Evolutionary conservation across 805 yeast species (phyloP).

Genomic region (Hanseniaspora valbyensis): DNA sequence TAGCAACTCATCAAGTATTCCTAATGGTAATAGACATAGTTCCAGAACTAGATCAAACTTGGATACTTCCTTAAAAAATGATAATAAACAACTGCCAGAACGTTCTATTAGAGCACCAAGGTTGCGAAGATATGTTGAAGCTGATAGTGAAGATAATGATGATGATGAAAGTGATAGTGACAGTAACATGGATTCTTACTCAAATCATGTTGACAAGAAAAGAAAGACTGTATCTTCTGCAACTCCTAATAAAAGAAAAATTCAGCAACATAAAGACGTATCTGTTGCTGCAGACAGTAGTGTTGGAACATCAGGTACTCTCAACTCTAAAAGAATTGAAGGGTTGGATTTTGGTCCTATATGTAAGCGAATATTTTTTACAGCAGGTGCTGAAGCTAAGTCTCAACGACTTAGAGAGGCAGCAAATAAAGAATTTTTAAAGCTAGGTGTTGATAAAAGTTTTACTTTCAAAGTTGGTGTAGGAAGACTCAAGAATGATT

Average conservation of each 20-base stretch:
- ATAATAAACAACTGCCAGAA: not conserved
- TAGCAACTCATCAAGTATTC: no score
- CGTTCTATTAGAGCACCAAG: not conserved
- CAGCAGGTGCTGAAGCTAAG: not conserved
- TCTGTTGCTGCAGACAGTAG: not conserved
- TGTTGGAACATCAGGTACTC: not conserved
- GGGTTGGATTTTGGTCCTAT: not conserved
- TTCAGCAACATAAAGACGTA: not conserved
- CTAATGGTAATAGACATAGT: not conserved
- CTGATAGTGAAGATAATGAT: not conserved
- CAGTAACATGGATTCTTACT: not conserved
- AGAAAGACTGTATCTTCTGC: not conserved
- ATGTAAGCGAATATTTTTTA: not conserved
- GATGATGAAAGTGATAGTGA: not conserved
- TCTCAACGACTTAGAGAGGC: not conserved
- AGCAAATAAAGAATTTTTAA: not conserved
- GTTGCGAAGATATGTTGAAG: not conserved
- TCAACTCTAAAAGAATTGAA: not conserved
- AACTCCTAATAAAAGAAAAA: not conserved
- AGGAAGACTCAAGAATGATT: not conserved
- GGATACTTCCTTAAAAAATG: not conserved
- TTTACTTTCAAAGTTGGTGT: conserved; percentile 10
- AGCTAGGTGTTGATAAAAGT: not conserved
- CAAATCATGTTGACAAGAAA: not conserved
- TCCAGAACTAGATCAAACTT: not conserved